These are phyloP conservation scores for Malus sylvestris DNA, from an alignment of 306 rosid genomes.

Conservation along the genomic window DNA sequence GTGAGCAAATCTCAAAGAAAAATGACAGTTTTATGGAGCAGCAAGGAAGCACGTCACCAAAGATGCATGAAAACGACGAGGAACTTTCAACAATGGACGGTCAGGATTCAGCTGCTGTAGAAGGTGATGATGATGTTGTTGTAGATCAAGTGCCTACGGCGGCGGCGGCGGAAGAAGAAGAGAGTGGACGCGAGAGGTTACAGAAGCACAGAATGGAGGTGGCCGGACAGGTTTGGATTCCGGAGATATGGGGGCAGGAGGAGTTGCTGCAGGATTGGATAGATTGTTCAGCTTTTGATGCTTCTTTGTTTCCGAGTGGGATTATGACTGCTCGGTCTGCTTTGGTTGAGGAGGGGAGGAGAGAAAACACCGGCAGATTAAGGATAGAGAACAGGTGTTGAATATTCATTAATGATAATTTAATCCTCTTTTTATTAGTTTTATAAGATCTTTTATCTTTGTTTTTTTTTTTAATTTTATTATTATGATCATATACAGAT, in stretches of 20 bases:
- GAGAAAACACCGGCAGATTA: conserved; percentile 32
- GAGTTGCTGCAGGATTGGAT: conserved; percentile 78
- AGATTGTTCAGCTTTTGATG: conserved; percentile 70
- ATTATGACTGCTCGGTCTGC: conserved; percentile 60
- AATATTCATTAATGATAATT: neutral
- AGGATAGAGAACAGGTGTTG: conserved; percentile 60
- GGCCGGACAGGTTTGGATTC: conserved; percentile 77
- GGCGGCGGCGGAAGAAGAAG: conserved; percentile 16
- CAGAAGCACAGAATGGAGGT: conserved; percentile 64
- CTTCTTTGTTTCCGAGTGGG: conserved; percentile 50
- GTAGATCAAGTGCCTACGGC: neutral
- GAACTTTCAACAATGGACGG: neutral
- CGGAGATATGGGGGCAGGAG: conserved; percentile 94
- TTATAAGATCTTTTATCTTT: neutral
- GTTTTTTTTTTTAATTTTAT: neutral
- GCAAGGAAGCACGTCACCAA: neutral
- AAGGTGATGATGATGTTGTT: neutral
- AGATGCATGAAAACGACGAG: conserved; percentile 14
- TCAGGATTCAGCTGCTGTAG: neutral
- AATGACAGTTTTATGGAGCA: neutral
- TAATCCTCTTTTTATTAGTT: neutral
- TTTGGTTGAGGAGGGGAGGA: conserved; percentile 53
- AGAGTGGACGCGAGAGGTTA: conserved; percentile 64
- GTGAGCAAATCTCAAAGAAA: conserved; percentile 3
- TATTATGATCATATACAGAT: neutral